Evolutionary conservation across 2,329 filamentous ascomycete species (phyloP).

Genomic region (Apiospora kogelbergensis): DNA sequence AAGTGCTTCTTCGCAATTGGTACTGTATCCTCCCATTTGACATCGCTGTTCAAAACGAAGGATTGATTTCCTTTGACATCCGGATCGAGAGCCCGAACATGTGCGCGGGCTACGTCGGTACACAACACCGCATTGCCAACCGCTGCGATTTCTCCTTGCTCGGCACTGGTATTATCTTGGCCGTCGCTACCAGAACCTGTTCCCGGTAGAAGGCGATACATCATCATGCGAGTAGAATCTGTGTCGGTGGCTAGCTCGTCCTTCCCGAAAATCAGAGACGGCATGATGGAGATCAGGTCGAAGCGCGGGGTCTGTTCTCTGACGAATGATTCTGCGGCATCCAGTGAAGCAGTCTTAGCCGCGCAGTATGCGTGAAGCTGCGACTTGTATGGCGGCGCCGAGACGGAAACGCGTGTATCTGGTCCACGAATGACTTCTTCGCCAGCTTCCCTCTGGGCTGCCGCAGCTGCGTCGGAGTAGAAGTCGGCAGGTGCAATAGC

Average conservation of each 20-base stretch:
- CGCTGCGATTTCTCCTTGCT: neutral
- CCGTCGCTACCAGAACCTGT: too few relatives aligned
- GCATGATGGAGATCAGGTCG: conserved; percentile 16
- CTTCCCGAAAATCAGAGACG: conserved; percentile 12
- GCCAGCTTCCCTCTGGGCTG: neutral
- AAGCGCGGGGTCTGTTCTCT: neutral
- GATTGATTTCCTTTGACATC: conserved; percentile 11
- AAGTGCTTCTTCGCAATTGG: conserved; percentile 1
- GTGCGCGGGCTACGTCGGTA: conserved; percentile 13
- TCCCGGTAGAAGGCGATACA: conserved; percentile 8
- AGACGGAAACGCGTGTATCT: conserved; percentile 10
- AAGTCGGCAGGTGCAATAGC: conserved; percentile 22
- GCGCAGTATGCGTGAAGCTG: conserved; percentile 18
- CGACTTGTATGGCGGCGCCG: conserved; percentile 11
- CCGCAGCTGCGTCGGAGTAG: neutral
- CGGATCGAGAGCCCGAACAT: conserved; percentile 9
- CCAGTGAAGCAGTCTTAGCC: conserved; percentile 13
- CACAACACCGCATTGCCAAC: conserved; percentile 13
- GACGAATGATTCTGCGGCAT: conserved; percentile 11
- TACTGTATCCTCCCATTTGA: conserved; percentile 9
- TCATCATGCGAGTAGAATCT: conserved; percentile 8
- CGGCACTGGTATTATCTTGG: neutral
- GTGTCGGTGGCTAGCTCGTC: conserved; percentile 13
- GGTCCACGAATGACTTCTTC: neutral
- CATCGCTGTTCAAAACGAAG: conserved; percentile 8